Evolutionary conservation across 805 yeast genomes (phyloP).

Genomic region (Komagataella ulmi): DNA sequence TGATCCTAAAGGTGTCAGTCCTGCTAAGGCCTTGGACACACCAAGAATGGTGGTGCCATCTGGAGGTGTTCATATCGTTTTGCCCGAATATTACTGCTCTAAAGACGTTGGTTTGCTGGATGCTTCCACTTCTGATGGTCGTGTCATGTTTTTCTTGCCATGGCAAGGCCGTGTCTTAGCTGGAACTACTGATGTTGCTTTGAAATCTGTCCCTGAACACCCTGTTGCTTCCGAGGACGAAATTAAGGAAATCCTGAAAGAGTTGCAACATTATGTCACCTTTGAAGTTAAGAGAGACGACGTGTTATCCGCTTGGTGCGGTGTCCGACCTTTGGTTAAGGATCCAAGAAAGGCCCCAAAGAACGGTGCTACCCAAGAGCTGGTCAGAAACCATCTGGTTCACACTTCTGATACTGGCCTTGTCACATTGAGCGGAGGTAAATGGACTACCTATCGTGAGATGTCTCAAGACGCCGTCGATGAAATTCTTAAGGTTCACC

Average conservation of each 20-base stretch:
- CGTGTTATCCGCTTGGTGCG: slow-evolving; percentile 93
- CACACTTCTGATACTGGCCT: slow-evolving; percentile 62
- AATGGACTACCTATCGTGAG: slow-evolving; percentile 97
- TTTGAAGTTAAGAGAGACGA: slow-evolving; percentile 84
- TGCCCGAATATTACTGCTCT: slow-evolving; percentile 90
- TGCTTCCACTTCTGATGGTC: slow-evolving; percentile 87
- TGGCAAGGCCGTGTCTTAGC: slow-evolving; percentile 97
- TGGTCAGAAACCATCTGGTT: slow-evolving; percentile 83
- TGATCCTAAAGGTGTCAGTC: slow-evolving; percentile 50
- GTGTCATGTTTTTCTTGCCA: slow-evolving; percentile 94
- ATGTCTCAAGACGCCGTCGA: slow-evolving; percentile 94
- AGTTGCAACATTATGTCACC: slow-evolving; percentile 79
- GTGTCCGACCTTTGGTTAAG: slow-evolving; percentile 87
- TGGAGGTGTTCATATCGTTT: slow-evolving; percentile 83
- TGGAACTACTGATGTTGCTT: slow-evolving; percentile 91
- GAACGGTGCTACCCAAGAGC: slow-evolving; percentile 61
- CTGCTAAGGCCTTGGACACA: slow-evolving; percentile 19
- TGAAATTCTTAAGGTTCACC: slow-evolving; percentile 39
- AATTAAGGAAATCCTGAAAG: slow-evolving; percentile 74
- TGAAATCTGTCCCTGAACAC: slow-evolving; percentile 52
- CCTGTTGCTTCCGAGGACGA: slow-evolving; percentile 86
- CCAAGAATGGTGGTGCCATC: slow-evolving; percentile 90
- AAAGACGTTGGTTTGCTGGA: slow-evolving; percentile 78
- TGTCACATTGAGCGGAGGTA: slow-evolving; percentile 89
- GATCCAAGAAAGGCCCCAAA: slow-evolving; percentile 49